Evolutionary conservation across 805 yeast genomes (phyloP).

Genomic region (Pichia thaimueangensis): DNA sequence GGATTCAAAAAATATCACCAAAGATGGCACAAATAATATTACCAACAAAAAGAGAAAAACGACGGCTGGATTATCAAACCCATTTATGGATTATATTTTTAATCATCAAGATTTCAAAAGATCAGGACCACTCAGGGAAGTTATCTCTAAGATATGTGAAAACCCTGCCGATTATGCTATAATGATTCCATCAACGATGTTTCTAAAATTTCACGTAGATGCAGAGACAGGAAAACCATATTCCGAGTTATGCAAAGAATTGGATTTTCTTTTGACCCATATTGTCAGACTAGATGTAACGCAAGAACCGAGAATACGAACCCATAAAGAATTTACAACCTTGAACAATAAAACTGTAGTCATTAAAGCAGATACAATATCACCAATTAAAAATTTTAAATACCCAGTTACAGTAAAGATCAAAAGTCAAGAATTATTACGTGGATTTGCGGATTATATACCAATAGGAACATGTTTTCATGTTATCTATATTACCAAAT

Average conservation of each 20-base stretch:
- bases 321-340: slow-evolving; percentile 33
- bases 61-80: slow-evolving; percentile 41
- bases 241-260: slow-evolving; percentile 48
- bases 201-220: slow-evolving; percentile 38
- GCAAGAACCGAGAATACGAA: slow-evolving; percentile 14
- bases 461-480: slow-evolving; percentile 51
- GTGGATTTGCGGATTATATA: slow-evolving; percentile 53
- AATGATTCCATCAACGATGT: slow-evolving; percentile 55
- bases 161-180: slow-evolving; percentile 49
- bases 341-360: slow-evolving; percentile 50
- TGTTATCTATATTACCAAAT: slow-evolving; percentile 50
- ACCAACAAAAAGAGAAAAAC: not conserved
- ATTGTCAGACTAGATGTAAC: slow-evolving; percentile 36
- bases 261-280: slow-evolving; percentile 60
- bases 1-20: too few species aligned
- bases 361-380: slow-evolving; percentile 47
- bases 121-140: slow-evolving; percentile 39
- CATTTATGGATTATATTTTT: slow-evolving; percentile 58
- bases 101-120: slow-evolving; percentile 50
- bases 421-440: slow-evolving; percentile 39
- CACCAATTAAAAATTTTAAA: slow-evolving; percentile 55
- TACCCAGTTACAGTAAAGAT: slow-evolving; percentile 39
- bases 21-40: not conserved
- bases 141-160: slow-evolving; percentile 36
- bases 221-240: slow-evolving; percentile 33